phyloP scores from a whole-genome alignment of 768 basidiomycete species.

The Galerina sulciceps region DNA sequence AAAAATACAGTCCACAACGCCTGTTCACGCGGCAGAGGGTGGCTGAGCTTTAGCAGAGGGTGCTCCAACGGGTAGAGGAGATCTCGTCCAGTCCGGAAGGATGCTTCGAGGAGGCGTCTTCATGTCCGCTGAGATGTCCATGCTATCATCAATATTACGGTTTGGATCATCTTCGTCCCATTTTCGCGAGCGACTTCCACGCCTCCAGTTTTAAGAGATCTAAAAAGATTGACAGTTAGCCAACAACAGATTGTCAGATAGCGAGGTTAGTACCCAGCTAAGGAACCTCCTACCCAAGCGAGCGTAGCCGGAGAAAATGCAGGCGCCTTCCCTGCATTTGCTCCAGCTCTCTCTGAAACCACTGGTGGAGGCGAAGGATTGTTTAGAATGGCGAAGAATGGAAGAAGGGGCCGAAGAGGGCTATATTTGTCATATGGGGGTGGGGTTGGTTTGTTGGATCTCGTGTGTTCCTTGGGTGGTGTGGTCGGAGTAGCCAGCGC shows the following conservation, averaged over 20 bases:
- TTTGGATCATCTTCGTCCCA: conserved; percentile 77
- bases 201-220: conserved; percentile 86
- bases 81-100: conserved; percentile 84
- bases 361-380: conserved; percentile 69
- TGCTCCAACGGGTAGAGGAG: conserved; percentile 64
- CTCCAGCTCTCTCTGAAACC: conserved; percentile 52
- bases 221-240: conserved; percentile 30
- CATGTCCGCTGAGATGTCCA: conserved; percentile 40
- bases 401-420: conserved; percentile 68
- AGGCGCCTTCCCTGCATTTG: conserved; percentile 83
- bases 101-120: conserved; percentile 43
- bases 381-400: conserved; percentile 83
- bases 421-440: conserved; percentile 78
- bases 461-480: conserved; percentile 37
- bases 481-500: conserved; percentile 23
- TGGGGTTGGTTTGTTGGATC: conserved; percentile 41
- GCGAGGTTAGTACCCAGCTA: conserved; percentile 74
- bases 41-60: conserved; percentile 48
- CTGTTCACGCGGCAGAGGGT: not conserved
- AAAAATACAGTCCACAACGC: not conserved
- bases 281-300: conserved; percentile 92
- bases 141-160: conserved; percentile 46
- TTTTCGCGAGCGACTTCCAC: conserved; percentile 80
- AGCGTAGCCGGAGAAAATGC: conserved; percentile 82
- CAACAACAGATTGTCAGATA: not conserved